phyloP scores from a whole-genome alignment of 1,139 yeast species.

The Hyphopichia buzzinii region DNA sequence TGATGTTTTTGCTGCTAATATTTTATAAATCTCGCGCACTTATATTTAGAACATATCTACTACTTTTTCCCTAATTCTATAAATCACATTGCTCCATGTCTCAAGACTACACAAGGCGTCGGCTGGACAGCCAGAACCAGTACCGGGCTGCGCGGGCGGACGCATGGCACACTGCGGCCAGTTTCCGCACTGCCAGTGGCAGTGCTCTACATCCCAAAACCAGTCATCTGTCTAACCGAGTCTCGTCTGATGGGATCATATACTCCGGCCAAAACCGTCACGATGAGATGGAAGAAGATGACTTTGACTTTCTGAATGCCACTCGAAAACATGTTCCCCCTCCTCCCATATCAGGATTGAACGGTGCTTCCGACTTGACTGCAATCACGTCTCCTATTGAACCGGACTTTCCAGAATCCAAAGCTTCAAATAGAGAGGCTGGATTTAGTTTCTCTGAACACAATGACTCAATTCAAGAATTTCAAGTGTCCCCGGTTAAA shows the following conservation, averaged over 20 bases:
- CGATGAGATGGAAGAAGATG: background rate
- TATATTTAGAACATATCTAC: no score
- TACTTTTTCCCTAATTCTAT: no score
- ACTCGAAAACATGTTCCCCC: no score
- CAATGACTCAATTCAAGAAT: conserved; percentile 25
- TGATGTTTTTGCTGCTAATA: no score
- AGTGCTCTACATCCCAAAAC: no score
- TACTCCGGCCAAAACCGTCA: background rate
- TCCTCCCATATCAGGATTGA: background rate
- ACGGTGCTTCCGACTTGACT: background rate
- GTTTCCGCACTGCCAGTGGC: no score
- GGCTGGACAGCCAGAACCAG: background rate
- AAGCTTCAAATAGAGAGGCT: background rate
- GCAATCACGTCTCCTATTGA: background rate
- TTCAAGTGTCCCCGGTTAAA: conserved; percentile 19
- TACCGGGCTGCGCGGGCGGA: background rate
- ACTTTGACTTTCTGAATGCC: background rate
- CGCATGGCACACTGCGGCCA: background rate
- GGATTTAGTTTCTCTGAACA: conserved; percentile 26
- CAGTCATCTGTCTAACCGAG: background rate
- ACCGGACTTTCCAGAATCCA: background rate
- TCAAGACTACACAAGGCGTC: background rate
- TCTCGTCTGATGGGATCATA: background rate
- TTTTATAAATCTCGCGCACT: no score
- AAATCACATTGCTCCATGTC: no score